Evolutionary conservation across 1,284 basidiomycete species (phyloP).

Genomic region (Tilletiaria anomala): DNA sequence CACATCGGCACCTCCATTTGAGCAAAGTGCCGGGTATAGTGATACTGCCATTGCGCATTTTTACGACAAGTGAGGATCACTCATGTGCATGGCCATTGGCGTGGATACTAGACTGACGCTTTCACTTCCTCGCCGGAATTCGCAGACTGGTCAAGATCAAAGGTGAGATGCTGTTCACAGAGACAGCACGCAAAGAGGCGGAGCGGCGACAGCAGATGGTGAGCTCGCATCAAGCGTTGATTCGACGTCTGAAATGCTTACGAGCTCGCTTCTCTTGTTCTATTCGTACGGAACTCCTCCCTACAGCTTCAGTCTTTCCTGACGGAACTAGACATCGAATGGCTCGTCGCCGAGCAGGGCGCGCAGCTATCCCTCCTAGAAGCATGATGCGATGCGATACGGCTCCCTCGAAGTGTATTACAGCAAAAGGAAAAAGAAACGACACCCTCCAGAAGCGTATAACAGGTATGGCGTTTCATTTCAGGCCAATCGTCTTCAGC

Average conservation of each 20-base stretch:
- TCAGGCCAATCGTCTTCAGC: too few species aligned
- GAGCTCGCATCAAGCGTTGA: conserved; percentile 39
- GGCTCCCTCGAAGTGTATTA: too few species aligned
- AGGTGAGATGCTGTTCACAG: conserved; percentile 44
- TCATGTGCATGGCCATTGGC: background rate
- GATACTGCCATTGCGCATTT: conserved; percentile 66
- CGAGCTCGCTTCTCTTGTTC: background rate
- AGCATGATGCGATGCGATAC: too few species aligned
- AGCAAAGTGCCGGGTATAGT: conserved; percentile 38
- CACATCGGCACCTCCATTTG: conserved; percentile 13
- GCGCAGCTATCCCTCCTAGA: conserved; percentile 13
- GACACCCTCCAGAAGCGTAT: too few species aligned
- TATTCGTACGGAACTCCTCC: background rate
- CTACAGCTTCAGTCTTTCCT: conserved; percentile 8
- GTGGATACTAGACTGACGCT: background rate
- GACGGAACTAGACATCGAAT: conserved; percentile 23
- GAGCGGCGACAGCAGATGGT: conserved; percentile 58
- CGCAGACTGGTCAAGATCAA: conserved; percentile 10
- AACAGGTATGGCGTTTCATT: too few species aligned
- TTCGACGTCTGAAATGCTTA: too few species aligned
- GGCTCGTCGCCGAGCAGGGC: conserved; percentile 20
- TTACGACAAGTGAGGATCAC: conserved; percentile 67
- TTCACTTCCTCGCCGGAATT: background rate
- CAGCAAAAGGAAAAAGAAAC: too few species aligned
- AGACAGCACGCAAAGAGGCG: conserved; percentile 54